phyloP scores from a whole-genome alignment of 805 yeast genomes.

The Ogataea nonfermentans region DNA sequence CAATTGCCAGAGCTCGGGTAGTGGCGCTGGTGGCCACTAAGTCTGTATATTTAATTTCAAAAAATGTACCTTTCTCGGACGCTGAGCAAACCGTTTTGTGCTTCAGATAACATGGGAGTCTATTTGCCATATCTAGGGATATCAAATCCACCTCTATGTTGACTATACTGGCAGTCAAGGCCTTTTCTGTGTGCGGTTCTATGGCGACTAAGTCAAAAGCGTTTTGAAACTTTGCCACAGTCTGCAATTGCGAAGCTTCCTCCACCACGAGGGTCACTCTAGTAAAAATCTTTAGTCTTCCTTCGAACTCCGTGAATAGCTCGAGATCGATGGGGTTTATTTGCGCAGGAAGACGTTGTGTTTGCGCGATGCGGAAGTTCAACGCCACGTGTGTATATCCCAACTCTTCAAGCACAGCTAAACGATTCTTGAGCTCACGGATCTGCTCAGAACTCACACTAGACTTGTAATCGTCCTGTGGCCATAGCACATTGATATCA shows the following conservation, averaged over 20 bases:
- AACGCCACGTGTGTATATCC: slow-evolving; percentile 80
- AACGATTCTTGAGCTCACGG: slow-evolving; percentile 43
- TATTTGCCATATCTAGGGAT: slow-evolving; percentile 62
- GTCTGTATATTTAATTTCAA: slow-evolving; percentile 72
- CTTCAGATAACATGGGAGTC: slow-evolving; percentile 73
- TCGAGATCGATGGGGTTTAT: slow-evolving; percentile 43
- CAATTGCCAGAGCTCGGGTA: slow-evolving; percentile 58
- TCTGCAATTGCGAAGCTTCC: slow-evolving; percentile 76
- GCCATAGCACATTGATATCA: slow-evolving; percentile 77
- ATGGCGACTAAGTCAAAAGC: slow-evolving; percentile 80
- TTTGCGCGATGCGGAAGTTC: slow-evolving; percentile 50
- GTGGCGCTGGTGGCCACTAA: slow-evolving; percentile 37
- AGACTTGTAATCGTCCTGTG: slow-evolving; percentile 46
- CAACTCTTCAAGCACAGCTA: slow-evolving; percentile 52
- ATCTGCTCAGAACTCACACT: slow-evolving; percentile 44
- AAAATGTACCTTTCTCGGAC: slow-evolving; percentile 72
- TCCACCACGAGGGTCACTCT: slow-evolving; percentile 74
- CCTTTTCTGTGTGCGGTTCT: slow-evolving; percentile 76
- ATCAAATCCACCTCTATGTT: slow-evolving; percentile 79
- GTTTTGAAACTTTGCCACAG: slow-evolving; percentile 41
- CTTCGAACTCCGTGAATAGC: slow-evolving; percentile 35
- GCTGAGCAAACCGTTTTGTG: slow-evolving; percentile 87
- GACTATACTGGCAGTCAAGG: slow-evolving; percentile 69
- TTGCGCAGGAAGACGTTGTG: slow-evolving; percentile 50
- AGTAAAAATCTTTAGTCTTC: slow-evolving; percentile 50